Evolutionary conservation across 768 basidiomycete species (phyloP), one percentile per base, ranked within the genome.

Genomic region (Cystobasidium ongulense): DNA sequence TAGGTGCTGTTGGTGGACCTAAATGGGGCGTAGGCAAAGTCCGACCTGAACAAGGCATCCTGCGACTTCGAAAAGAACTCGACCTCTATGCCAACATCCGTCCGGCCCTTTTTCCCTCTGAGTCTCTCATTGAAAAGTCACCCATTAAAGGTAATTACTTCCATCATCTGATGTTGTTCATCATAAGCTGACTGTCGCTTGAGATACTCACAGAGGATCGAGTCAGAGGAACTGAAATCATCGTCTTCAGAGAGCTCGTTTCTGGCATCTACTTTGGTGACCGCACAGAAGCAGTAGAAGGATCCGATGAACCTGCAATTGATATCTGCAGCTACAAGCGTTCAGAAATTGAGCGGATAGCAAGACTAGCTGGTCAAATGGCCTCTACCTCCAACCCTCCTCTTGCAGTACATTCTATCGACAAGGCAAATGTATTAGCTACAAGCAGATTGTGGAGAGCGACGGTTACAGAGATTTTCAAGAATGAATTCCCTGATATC

Each of bases 391-490:
- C 87, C 3, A 85, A 89, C 79, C 96, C 96, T 2, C 92, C 94
- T 23, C 85, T 95, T 59, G 85, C 87, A 25, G 88, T 99, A 73
- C 91, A 92, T 82, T 95, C 92, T 0, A 85, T 99, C 81, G 96
- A 99, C 85, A 99, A 99, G 83, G 96, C 96, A 67, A 99, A 99
- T 82, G 96, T 99, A 25, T 87, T 99, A 70, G 96, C 96, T 27
- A 90, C 87, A 79, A 95, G 92, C 39, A 84, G 96, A 62, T 84
- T 99, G 50, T 99, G 96, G 96, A 84, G 96, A 73, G 92, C 88
- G 81, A 90, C 91, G 25, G 95, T 96, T 67, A 89, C 87, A 1
- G 91, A 96, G 79, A 88, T 90, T 1, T 81, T 96, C 77, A 82
- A 85, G 62, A 86, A 86, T 36, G 96, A 99, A 81, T 97, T 90